Conservation (phyloP, 495 filamentous ascomycete genomes). For the Penicilliopsis zonata region DNA sequence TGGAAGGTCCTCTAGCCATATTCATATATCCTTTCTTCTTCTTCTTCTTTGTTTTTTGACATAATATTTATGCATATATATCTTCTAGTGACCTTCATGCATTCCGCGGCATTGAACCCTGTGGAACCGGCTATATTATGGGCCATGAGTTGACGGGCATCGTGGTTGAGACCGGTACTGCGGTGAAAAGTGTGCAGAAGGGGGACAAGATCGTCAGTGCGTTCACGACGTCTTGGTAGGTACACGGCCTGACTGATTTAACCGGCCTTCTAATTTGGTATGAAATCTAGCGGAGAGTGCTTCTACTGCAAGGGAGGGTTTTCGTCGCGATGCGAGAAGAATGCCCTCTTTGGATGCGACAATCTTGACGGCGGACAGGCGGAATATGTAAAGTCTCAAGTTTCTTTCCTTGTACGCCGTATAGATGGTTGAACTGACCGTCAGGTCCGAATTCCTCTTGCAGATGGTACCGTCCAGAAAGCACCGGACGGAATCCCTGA, state of each 20-base stretch:
- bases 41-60: slow-evolving; percentile 2
- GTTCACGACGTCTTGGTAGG: slow-evolving; percentile 81
- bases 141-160: slow-evolving; percentile 68
- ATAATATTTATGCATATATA: slow-evolving; percentile 1
- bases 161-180: slow-evolving; percentile 53
- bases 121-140: slow-evolving; percentile 54
- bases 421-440: too few species aligned
- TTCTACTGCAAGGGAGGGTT: slow-evolving; percentile 82
- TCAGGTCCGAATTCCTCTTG: slow-evolving; percentile 68
- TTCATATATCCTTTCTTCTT: too few species aligned
- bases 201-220: slow-evolving; percentile 75
- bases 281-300: slow-evolving; percentile 51
- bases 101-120: slow-evolving; percentile 70
- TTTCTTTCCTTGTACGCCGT: too few species aligned
- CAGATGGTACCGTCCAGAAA: slow-evolving; percentile 70
- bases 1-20: too few species aligned
- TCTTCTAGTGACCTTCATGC: slow-evolving; percentile 75
- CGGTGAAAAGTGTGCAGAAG: slow-evolving; percentile 54
- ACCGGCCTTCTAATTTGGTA: neutral
- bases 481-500: slow-evolving; percentile 66
- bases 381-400: slow-evolving; percentile 64
- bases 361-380: slow-evolving; percentile 79
- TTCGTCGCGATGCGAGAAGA: slow-evolving; percentile 73
- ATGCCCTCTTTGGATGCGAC: slow-evolving; percentile 60
- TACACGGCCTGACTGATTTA: slow-evolving; percentile 3